Base-by-base conservation (phyloP, 164 flowering plant species). In the Chloranthus sessilifolius region DNA sequence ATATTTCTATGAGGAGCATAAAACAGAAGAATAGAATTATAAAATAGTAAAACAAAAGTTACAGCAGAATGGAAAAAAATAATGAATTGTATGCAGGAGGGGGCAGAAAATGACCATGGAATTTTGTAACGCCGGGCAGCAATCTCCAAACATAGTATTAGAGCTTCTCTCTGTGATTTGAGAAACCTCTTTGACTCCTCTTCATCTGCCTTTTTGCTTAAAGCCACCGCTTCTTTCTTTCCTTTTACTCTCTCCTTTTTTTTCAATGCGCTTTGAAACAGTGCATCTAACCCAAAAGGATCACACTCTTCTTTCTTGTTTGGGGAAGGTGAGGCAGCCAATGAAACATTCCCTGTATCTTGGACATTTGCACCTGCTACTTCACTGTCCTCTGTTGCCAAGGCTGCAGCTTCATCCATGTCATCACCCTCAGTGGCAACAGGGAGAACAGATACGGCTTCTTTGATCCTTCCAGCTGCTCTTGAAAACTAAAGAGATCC, bases 251-350 rank as follows among this genome's bases (percentile, higher is more conserved):
- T 76, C 20, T 72, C 85, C 35, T 70, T 82, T 50, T 72, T 76
- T 68, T 74, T 75, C 12, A 59, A 56, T 29, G 60, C 47, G 50
- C 68, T 66, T 8, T 85, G 68, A 34, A 86, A 73, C 29, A 86
- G 63, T 27, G 81, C 85, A 60, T 88, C 95, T 34, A 92, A 83
- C 39, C 95, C 95, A 75, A 88, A 92, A 17, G 95, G 99, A 58
- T 92, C 96, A 47, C 69, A 56, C 57, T 83, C 92, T 61, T 69
- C 83, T 37, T 67, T 56, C 26, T 54, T 56, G 26, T 50, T 47
- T 14, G 49, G 59, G 61, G 58, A 70, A 48, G 50, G 33, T 30
- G 62, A 44, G 20, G 61, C 47, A 47, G 23, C 56, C 36, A 62
- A 34, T 19, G 59, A 21, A 14, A 16, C 19, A 2, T 61, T 67